Base-by-base conservation (phyloP, 2,329 filamentous ascomycete genomes). In the Paraconiothyrium brasiliense region DNA sequence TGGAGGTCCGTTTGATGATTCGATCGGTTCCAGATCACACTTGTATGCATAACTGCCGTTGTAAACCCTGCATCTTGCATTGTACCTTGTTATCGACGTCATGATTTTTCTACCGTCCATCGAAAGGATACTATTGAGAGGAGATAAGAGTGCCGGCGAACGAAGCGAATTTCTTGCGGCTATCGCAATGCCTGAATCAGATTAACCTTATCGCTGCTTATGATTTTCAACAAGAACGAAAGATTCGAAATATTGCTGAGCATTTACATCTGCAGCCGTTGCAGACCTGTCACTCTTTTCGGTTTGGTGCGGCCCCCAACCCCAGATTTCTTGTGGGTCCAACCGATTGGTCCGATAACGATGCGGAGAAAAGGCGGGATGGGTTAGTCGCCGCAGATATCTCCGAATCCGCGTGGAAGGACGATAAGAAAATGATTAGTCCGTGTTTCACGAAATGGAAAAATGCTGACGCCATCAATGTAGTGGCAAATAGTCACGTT, bases 331-430 rank as follows among this genome's bases (percentile, higher is more conserved):
- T 24, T 20, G 13, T 11, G 13, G 34, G 11, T 10, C 22, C 27
- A 7, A n/a, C 7, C 39, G 27, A 55, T 55, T 55, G 52, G 52
- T 22, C 39, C 52, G 52, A 55, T 55, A 55, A 55, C 39, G 39
- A 34, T 22, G 52, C 39, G 52, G 52, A 46, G 52, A 44, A 13
- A 39, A 30, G 22, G 32, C 20, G 39, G 16, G 14, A 41, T 16
- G 3, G 37, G 7, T 41, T 41, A 41, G 14, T 16, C 14, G 34
- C 27, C 14, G 20, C 35, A 54, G 13, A 11, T 43, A 10, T 11
- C 20, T 41, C 22, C 16, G 22, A 22, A 52, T 37, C 20, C n/a
- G 16, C 30, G 4, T n/a, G 27, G 22, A 24, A 13, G 22, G 4
- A 4, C n/a, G 49, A 52, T 52, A 52, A 52, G 49, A 24, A n/a